A percentile compares a stretch with the other conserved stretches of the same genome.
Evolutionary conservation across 2,329 filamentous ascomycete genomes (phyloP).

Genomic region (Colletotrichum neosansevieriae): DNA sequence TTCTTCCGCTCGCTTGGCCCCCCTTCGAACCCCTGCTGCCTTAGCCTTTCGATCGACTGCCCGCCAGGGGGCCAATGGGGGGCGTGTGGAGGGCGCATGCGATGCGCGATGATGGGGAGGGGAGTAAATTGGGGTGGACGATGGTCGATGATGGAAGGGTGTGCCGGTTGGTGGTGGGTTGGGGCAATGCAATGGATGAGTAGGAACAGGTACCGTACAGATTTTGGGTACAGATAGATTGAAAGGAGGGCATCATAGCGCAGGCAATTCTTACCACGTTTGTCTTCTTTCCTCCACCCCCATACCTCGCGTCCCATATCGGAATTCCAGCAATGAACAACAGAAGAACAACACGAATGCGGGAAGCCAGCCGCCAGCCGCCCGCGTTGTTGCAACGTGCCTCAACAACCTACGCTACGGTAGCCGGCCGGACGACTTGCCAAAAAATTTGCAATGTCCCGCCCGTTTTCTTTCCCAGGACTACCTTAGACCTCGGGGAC

Average conservation of each 20-base stretch:
- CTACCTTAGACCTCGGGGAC: conserved; percentile 14
- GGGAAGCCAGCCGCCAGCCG: conserved; percentile 31
- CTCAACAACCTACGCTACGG: conserved; percentile 15
- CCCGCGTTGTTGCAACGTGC: conserved; percentile 33
- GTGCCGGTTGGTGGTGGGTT: not conserved
- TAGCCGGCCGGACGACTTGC: not conserved
- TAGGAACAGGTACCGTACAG: not conserved
- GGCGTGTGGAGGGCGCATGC: not conserved
- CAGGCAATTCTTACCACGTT: not conserved
- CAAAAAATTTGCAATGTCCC: conserved; percentile 10
- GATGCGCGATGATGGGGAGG: conserved; percentile 12
- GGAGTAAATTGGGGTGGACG: not conserved
- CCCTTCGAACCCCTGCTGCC: conserved; percentile 24
- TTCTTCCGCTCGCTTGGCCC: conserved; percentile 29
- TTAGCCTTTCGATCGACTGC: conserved; percentile 36
- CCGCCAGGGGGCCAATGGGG: conserved; percentile 32
- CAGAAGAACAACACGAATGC: conserved; percentile 16
- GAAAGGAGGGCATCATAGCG: conserved; percentile 23
- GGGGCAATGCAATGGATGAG: not conserved
- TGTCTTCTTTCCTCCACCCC: not conserved
- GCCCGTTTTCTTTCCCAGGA: not conserved
- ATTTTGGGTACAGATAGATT: conserved; percentile 15
- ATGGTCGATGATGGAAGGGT: conserved; percentile 7
- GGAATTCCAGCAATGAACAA: conserved; percentile 1
- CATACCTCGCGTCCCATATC: not conserved